These are phyloP conservation scores for Flaveria brownii DNA, from an alignment of 129 eudicot genomes.

Conservation along the genomic window DNA sequence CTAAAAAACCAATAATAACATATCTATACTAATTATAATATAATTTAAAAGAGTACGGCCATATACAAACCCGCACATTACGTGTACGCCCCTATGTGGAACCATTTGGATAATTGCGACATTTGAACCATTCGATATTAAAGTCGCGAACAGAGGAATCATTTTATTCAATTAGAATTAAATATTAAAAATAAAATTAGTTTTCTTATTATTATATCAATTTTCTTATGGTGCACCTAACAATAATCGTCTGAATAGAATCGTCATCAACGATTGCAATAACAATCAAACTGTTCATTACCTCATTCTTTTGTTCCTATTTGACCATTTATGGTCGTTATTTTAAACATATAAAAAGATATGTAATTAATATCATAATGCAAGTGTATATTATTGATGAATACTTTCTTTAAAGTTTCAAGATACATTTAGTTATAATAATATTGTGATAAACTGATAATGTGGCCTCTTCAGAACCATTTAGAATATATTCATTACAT, in stretches of 20 bases:
- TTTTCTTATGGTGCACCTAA: background rate
- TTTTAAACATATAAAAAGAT: too few species aligned
- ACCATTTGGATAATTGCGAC: constrained; percentile 28
- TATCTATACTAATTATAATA: background rate
- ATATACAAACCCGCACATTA: constrained; percentile 5
- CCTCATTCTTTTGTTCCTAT: background rate
- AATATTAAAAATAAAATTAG: background rate
- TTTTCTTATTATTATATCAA: background rate
- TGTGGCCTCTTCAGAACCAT: background rate
- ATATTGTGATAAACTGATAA: background rate
- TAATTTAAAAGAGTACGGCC: background rate
- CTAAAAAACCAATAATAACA: background rate
- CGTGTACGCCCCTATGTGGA: constrained; percentile 12
- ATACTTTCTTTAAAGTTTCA: background rate
- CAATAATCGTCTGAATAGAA: background rate
- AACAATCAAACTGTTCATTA: background rate
- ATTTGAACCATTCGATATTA: constrained; percentile 14
- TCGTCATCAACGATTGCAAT: constrained; percentile 1
- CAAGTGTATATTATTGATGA: background rate
- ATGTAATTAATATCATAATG: background rate
- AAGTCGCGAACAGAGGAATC: constrained; percentile 5
- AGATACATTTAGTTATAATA: background rate
- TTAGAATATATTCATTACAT: constrained; percentile 8
- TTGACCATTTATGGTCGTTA: background rate
- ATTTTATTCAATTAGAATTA: background rate